Percentiles rank a stretch among this genome's conserved stretches.
phyloP scores from a whole-genome alignment of 192 early-diverging fungal genomes.

The Helicostylum pulchrum region DNA sequence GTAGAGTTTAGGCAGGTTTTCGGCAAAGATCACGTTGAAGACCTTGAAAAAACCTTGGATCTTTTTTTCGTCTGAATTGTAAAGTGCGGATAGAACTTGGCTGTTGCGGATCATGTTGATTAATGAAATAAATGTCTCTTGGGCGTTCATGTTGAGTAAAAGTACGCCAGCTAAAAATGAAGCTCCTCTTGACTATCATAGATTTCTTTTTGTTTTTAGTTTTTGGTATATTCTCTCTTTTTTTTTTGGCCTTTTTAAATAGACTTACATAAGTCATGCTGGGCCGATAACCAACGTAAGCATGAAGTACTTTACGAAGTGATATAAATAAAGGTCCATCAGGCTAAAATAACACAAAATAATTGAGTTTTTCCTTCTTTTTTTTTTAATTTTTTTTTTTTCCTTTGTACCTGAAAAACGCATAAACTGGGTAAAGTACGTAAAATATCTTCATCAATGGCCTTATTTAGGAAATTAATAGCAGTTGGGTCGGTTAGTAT shows the following conservation, averaged over 20 bases:
- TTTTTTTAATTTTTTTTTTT: neutral
- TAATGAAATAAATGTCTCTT: constrained; percentile 30
- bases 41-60: constrained; percentile 38
- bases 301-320: constrained; percentile 35
- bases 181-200: constrained; percentile 31
- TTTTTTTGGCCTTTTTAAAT: too few relatives aligned
- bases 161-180: constrained; percentile 43
- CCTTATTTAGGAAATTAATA: constrained; percentile 25
- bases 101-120: constrained; percentile 34
- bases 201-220: neutral
- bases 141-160: constrained; percentile 35
- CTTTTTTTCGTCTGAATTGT: constrained; percentile 29
- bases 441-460: constrained; percentile 37
- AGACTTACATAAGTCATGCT: constrained; percentile 33
- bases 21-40: constrained; percentile 40
- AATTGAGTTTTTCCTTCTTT: neutral
- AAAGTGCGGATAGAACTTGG: constrained; percentile 32
- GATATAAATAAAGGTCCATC: constrained; percentile 38
- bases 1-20: constrained; percentile 41
- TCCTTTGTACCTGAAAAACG: constrained; percentile 35
- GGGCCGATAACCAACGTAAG: constrained; percentile 36
- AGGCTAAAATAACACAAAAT: constrained; percentile 15
- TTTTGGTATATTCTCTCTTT: too few relatives aligned
- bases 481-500: constrained; percentile 5
- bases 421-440: constrained; percentile 36